Percentiles rank a stretch among this genome's conserved stretches.
phyloP scores from a whole-genome alignment of 139 green algal species.

The Micractinium conductrix region DNA sequence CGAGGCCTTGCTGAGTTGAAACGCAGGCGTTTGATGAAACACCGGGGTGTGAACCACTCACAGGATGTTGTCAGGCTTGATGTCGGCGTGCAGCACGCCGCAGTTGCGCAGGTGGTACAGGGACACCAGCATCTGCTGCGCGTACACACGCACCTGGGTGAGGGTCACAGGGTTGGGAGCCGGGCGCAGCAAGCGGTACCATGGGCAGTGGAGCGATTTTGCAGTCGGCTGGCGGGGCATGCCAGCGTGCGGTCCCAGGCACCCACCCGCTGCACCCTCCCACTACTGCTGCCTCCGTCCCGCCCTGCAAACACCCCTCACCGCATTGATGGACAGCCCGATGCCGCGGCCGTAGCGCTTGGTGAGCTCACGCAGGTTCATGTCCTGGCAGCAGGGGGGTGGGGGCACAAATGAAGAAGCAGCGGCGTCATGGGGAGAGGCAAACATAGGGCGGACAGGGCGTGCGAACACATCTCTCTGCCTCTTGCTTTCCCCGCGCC shows the following conservation, averaged over 20 bases:
- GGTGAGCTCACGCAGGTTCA: slow-evolving; percentile 93
- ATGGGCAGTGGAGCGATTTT: too few species aligned
- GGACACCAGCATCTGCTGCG: slow-evolving; percentile 92
- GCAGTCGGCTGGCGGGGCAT: too few species aligned
- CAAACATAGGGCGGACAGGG: neutral
- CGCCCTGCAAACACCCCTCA: too few species aligned
- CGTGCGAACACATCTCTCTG: neutral
- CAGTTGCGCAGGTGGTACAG: slow-evolving; percentile 88
- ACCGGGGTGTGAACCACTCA: neutral
- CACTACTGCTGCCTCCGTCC: too few species aligned
- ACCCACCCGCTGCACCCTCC: too few species aligned
- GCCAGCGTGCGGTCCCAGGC: too few species aligned
- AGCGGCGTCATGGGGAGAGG: neutral
- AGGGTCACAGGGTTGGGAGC: neutral
- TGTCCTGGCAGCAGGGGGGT: slow-evolving; percentile 60
- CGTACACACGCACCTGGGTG: slow-evolving; percentile 87
- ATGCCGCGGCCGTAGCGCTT: slow-evolving; percentile 97
- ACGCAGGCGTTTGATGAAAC: too few species aligned
- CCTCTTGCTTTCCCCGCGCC: too few species aligned
- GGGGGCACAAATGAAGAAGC: neutral
- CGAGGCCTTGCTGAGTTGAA: too few species aligned
- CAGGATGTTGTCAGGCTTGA: slow-evolving; percentile 99
- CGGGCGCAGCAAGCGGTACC: too few species aligned
- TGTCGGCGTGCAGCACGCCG: slow-evolving; percentile 96
- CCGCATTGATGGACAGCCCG: slow-evolving; percentile 91